Evolutionary conservation across 2,329 filamentous ascomycete species (phyloP).

Genomic region (Didymella lethalis): DNA sequence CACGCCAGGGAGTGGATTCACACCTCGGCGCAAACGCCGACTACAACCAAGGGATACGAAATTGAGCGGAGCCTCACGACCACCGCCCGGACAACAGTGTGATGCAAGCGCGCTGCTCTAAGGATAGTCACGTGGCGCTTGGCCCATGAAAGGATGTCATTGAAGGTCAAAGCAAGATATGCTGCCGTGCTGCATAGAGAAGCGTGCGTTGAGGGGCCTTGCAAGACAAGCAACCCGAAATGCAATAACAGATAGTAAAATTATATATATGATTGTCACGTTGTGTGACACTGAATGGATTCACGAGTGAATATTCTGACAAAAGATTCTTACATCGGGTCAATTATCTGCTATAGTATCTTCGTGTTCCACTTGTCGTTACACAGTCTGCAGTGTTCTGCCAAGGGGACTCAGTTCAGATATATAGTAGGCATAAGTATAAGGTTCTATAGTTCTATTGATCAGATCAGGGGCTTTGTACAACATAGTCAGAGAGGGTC

Average conservation of each 20-base stretch:
- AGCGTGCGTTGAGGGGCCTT: background rate
- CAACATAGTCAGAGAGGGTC: too few species aligned
- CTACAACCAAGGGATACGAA: background rate
- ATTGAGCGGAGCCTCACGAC: background rate
- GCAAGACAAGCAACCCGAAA: background rate
- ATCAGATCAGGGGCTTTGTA: too few species aligned
- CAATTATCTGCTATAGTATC: too few species aligned
- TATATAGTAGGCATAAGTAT: too few species aligned
- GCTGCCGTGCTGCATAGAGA: background rate
- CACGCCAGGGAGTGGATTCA: background rate
- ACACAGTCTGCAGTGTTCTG: too few species aligned
- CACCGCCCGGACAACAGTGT: slow-evolving; percentile 3
- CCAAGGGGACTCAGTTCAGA: too few species aligned
- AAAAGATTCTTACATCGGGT: too few species aligned
- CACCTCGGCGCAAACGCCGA: slow-evolving; percentile 12
- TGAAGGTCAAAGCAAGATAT: background rate
- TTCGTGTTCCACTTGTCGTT: too few species aligned
- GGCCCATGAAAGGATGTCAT: background rate
- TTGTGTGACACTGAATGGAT: too few species aligned
- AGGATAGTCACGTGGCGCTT: background rate
- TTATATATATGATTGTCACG: too few species aligned
- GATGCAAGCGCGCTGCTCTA: background rate
- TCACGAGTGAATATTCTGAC: too few species aligned
- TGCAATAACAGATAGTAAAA: background rate
- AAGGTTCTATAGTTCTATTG: too few species aligned